Evolutionary conservation across 306 rosid genomes (phyloP), one percentile per base, ranked within the genome.

Genomic region (Rosa chinensis): DNA sequence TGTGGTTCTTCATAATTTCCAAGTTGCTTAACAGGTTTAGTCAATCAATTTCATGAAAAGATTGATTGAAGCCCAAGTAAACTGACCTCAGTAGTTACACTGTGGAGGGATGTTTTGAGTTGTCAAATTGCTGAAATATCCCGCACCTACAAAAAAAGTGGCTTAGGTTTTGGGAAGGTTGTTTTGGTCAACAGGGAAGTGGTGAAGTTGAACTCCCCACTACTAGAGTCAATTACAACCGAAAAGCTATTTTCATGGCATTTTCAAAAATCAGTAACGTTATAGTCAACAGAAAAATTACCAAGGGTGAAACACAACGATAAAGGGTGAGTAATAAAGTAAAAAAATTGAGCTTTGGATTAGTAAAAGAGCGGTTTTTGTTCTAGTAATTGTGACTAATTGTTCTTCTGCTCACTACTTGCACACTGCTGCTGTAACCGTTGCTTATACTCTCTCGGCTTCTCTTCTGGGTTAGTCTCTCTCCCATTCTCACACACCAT

Each of bases 171-270:
- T 56, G 43, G 23, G 43, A 66, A 45, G 48, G 18, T 70, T 42
- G 52, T 53, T 21, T 58, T 21, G 82, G 74, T 72, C 71, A 79
- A 48, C 63, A 4, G 13, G 45, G 37, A 49, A 52, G 66, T 48
- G 66, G 74, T 16, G 63, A 63, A 37, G 23, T 42, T 20, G 8
- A 35, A 20, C 55, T 40, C 28, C 81, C 50, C 61, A 79, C 72
- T 72, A 72, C 52, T 32, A 67, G 11, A 67, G 28, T 61, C 70
- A 72, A 73, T 32, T 32, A 67, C 45, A 74, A 79, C 28, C 21
- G 78, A 79, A 79, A 79, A 6, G 66, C 78, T 44, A 66, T 66
- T 47, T 37, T 53, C 17, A 74, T 73, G 79, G 79, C 68, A 66
- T 20, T 55, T 73, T 74, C 42, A 58, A 50, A 74, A 52, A 20